Conservation (phyloP, 202 grass and related monocot species). For the Bolboschoenoplectus hybrid region DNA sequence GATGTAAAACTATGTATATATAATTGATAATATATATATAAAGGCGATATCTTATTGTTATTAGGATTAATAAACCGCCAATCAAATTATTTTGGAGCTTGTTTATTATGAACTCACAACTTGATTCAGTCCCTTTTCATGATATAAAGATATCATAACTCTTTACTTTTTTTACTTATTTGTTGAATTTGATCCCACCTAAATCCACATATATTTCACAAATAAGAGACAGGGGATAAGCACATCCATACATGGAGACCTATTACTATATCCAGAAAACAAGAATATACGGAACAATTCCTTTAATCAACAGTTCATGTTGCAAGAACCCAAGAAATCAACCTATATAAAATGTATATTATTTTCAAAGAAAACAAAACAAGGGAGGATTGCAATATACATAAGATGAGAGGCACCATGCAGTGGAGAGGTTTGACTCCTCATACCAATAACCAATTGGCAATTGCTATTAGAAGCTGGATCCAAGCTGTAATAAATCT, state of each 20-base stretch:
- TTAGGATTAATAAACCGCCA: background rate
- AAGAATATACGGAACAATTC: too few relatives aligned
- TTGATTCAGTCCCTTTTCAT: background rate
- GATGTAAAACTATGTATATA: background rate
- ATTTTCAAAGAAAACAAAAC: too few relatives aligned
- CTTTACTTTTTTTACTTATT: background rate
- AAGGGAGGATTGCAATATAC: too few relatives aligned
- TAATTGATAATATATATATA: background rate
- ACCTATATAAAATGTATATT: too few relatives aligned
- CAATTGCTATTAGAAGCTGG: background rate
- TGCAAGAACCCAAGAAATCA: too few relatives aligned
- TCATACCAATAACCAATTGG: background rate
- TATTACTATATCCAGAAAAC: too few relatives aligned
- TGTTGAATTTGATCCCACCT: background rate
- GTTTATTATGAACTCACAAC: background rate
- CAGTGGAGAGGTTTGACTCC: background rate
- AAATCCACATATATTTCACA: background rate
- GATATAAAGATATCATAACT: background rate
- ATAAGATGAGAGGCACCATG: too few relatives aligned
- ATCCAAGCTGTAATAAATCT: constrained; percentile 6
- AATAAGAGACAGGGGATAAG: background rate
- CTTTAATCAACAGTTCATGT: too few relatives aligned
- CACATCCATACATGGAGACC: background rate
- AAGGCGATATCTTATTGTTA: background rate
- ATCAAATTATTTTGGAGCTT: background rate